phyloP scores from a whole-genome alignment of 768 basidiomycete genomes.

The Leccinum arenicola region DNA sequence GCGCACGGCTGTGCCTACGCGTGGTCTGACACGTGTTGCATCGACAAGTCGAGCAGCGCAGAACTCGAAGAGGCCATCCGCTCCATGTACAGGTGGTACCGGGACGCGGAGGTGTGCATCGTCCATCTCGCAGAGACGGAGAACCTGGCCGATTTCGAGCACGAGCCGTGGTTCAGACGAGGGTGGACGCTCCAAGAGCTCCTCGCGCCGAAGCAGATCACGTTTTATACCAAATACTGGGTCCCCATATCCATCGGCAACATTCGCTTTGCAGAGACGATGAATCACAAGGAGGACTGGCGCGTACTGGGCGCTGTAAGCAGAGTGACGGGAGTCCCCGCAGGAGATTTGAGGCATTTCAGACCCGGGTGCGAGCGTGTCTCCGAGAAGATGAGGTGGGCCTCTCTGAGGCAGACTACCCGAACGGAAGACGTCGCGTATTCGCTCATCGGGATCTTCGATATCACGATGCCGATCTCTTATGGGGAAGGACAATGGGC shows the following conservation, averaged over 20 bases:
- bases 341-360: slow-evolving; percentile 10
- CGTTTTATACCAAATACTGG: slow-evolving; percentile 12
- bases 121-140: slow-evolving; percentile 10
- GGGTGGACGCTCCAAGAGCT: slow-evolving; percentile 14
- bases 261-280: not conserved
- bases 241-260: not conserved
- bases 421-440: slow-evolving; percentile 11
- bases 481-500: slow-evolving; percentile 17
- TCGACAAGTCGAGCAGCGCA: slow-evolving; percentile 15
- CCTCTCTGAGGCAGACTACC: slow-evolving; percentile 11
- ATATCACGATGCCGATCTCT: slow-evolving; percentile 14
- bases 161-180: slow-evolving; percentile 11
- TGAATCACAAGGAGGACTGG: slow-evolving; percentile 15
- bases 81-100: slow-evolving; percentile 4
- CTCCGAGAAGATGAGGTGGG: slow-evolving; percentile 16
- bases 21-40: slow-evolving; percentile 16
- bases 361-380: slow-evolving; percentile 9
- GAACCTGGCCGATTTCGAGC: slow-evolving; percentile 7
- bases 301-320: not conserved
- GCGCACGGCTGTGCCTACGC: slow-evolving; percentile 8
- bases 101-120: slow-evolving; percentile 12
- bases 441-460: slow-evolving; percentile 14
- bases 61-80: slow-evolving; percentile 10
- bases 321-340: slow-evolving; percentile 7
- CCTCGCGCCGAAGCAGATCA: slow-evolving; percentile 8